Conservation (phyloP, 2,329 filamentous ascomycete genomes). For the Escovopsis sp. region DNA sequence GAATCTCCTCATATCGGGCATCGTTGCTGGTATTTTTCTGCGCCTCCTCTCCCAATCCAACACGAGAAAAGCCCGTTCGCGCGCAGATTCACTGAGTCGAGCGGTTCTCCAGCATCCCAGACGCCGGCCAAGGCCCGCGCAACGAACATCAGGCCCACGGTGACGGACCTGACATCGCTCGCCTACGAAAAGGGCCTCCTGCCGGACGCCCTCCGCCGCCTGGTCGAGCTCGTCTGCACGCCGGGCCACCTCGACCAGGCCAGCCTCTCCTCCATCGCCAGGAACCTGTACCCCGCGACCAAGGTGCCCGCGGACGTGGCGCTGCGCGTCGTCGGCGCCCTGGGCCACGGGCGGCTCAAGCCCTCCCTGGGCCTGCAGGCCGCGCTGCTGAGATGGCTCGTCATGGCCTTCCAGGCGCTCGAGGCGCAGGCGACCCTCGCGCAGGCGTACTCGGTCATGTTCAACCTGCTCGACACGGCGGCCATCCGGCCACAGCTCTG, state of each 20-base stretch:
- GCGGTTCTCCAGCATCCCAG: conserved; percentile 33
- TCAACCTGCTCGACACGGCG: conserved; percentile 70
- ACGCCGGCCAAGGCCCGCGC: conserved; percentile 51
- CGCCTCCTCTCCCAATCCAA: not conserved
- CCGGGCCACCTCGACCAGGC: conserved; percentile 63
- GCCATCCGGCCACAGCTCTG: conserved; percentile 54
- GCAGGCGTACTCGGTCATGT: conserved; percentile 60
- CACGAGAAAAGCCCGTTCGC: not conserved
- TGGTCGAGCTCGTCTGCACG: conserved; percentile 52
- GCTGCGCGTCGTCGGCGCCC: conserved; percentile 51
- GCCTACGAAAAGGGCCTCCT: conserved; percentile 56
- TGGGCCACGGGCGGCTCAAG: conserved; percentile 68
- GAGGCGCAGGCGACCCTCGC: conserved; percentile 49
- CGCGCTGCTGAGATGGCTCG: conserved; percentile 61
- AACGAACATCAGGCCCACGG: conserved; percentile 44
- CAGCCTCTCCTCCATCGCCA: conserved; percentile 52
- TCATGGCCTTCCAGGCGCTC: conserved; percentile 59
- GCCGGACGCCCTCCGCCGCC: conserved; percentile 40
- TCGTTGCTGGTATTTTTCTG: conserved; percentile 16
- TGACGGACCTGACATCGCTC: conserved; percentile 47
- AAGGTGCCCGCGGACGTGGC: conserved; percentile 46
- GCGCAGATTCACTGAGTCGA: not conserved
- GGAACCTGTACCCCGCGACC: conserved; percentile 60
- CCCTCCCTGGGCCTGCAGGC: conserved; percentile 57
- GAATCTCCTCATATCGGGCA: conserved; percentile 20